Base-by-base conservation (phyloP, 73 alveolate genomes). In the Durusdinium trenchii region DNA sequence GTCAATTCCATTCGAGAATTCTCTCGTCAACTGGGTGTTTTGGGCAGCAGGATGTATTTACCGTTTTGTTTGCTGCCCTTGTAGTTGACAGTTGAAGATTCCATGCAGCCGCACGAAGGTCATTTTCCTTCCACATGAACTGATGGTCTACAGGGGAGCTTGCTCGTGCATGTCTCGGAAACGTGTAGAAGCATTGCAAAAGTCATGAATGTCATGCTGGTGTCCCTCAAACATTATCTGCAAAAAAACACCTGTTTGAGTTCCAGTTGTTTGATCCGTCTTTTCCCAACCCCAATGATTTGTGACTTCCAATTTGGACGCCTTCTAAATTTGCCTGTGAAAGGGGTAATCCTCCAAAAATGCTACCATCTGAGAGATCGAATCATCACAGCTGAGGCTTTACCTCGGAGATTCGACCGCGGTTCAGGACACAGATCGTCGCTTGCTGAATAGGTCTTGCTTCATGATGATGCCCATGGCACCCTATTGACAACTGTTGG, bases 321-420 rank as follows among this genome's bases (percentile, higher is more conserved):
- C n/a, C n/a, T n/a, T n/a, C n/a, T n/a, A n/a, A n/a, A n/a, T n/a
- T n/a, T n/a, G n/a, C n/a, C n/a, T n/a, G n/a, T n/a, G n/a, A n/a
- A n/a, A n/a, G n/a, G n/a, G n/a, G n/a, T n/a, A n/a, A n/a, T n/a
- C n/a, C n/a, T n/a, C n/a, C n/a, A n/a, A n/a, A n/a, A n/a, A n/a
- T n/a, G n/a, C 9, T 54, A 12, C 28, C 64, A 54, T 54, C 64
- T 54, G 28, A 20, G 64, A 12, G 64, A 54, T 20, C 10, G 36
- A 35, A 64, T 6, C 43, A 5, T 35, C 14, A 36, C 16, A 20
- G 42, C 42, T 47, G 67, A 86, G 95, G 95, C 96, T 89, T 3
- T 64, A 89, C 40, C 86, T 89, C 38, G 96, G 96, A 26, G 96
- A 89, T 64, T 87, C 95, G 32, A 89, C 96, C 3, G 96, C 96